Base-by-base conservation (phyloP, 495 filamentous ascomycete genomes). In the Aspergillus cavernicola region DNA sequence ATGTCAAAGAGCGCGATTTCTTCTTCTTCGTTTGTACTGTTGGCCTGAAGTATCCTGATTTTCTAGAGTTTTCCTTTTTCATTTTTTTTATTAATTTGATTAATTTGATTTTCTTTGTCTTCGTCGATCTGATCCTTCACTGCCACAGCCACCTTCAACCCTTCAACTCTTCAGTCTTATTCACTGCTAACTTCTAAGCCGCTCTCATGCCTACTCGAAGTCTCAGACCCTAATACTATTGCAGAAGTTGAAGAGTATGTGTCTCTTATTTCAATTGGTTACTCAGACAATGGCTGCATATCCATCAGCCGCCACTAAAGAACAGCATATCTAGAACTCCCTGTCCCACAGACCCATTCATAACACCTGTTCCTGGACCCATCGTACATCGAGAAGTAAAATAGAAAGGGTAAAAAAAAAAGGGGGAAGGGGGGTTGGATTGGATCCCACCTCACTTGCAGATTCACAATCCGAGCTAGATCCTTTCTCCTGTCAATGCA, bases 311-410 rank as follows among this genome's bases (percentile, higher is more conserved):
- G 53, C 53, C 54, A 42, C 58, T 55, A 57, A 51, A 61, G 35
- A 65, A 61, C 48, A 59, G 61, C 58, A 57, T 62, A 33, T 33
- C 31, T 33, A 59, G 53, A 65, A 65, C 58, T 64, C 64, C n/a
- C 46, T 65, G 60, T 62, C 62, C 63, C 55, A 48, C 59, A 63
- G 56, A 50, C 64, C 63, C 61, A 56, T 60, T 64, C 55, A 47
- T 61, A 42, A 54, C 40, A 56, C 50, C 53, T 31, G 44, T 52
- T 50, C 48, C 42, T 57, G 52, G 46, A 58, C 19, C 53, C 51
- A 45, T 56, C 47, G 49, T 42, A 36, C 40, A 46, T 45, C 42
- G 16, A 44, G 37, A 8, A 55, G 49, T 16, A 48, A 57, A 50
- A 46, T 19, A 45, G 36, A 43, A 45, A 33, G 19, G 7, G 12